phyloP scores from a whole-genome alignment of 2,329 filamentous ascomycete genomes.

The Didymella keratinophila region DNA sequence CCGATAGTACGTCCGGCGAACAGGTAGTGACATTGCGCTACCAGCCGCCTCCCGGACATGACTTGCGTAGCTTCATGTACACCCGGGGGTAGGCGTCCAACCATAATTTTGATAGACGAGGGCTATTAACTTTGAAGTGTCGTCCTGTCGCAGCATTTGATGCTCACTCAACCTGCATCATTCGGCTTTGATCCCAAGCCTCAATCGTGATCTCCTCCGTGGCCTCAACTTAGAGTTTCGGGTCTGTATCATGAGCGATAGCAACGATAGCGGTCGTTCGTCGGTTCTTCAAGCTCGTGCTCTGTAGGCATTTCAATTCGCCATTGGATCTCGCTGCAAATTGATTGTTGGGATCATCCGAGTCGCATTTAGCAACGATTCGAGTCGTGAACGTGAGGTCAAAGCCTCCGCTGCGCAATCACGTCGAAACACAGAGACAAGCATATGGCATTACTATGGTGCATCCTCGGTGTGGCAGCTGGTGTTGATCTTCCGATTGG shows the following conservation, averaged over 20 bases:
- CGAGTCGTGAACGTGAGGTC: slow-evolving; percentile 4
- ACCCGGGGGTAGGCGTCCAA: background rate
- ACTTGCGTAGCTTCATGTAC: slow-evolving; percentile 12
- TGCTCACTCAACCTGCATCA: background rate
- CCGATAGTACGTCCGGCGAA: background rate
- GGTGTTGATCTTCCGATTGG: background rate
- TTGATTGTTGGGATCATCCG: background rate
- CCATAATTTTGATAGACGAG: background rate
- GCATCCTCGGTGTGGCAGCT: background rate
- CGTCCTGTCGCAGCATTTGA: background rate
- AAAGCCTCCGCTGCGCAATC: background rate
- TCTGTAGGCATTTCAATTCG: background rate
- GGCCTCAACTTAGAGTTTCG: background rate
- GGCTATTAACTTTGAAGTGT: background rate
- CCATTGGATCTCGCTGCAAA: background rate
- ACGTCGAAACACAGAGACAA: background rate
- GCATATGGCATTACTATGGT: background rate
- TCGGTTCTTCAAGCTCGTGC: background rate
- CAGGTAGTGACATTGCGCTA: slow-evolving; percentile 10
- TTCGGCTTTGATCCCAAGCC: background rate
- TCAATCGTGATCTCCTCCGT: background rate
- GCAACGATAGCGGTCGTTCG: background rate
- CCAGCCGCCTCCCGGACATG: slow-evolving; percentile 9
- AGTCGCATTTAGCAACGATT: background rate
- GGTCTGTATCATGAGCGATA: background rate